phyloP scores from a whole-genome alignment of 208 protist genomes.

The Trypanosoma congolense region DNA sequence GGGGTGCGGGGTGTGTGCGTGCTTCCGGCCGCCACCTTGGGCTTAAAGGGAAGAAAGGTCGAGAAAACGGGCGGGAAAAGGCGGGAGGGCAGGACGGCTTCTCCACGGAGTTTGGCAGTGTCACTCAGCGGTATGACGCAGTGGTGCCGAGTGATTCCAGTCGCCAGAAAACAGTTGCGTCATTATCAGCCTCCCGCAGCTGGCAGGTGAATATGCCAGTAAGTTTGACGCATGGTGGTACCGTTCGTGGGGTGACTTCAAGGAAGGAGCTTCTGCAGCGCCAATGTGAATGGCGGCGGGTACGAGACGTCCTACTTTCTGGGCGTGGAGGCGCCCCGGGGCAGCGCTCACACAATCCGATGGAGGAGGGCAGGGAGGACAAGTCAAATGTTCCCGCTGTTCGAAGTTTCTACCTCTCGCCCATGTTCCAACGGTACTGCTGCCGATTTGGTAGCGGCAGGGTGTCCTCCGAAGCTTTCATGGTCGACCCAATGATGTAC shows the following conservation, averaged over 20 bases:
- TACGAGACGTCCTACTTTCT: slow-evolving; percentile 1
- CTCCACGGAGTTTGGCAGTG: not conserved
- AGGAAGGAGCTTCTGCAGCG: slow-evolving; percentile 5
- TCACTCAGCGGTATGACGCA: slow-evolving; percentile 7
- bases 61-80: no score
- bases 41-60: not conserved
- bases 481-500: slow-evolving; percentile 18
- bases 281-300: slow-evolving; percentile 4
- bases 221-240: not conserved
- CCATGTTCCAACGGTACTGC: slow-evolving; percentile 16
- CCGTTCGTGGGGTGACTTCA: slow-evolving; percentile 5
- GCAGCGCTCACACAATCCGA: not conserved
- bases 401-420: not conserved
- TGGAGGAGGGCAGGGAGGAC: not conserved
- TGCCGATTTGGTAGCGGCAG: slow-evolving; percentile 14
- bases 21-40: no score
- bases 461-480: slow-evolving; percentile 5
- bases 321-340: not conserved
- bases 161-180: not conserved
- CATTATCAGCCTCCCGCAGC: not conserved
- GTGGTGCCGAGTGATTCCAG: slow-evolving; percentile 4
- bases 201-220: slow-evolving; percentile 14
- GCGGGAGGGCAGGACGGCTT: not conserved
- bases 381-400: not conserved
- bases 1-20: no score